Conservation (phyloP, 768 basidiomycete species). For the Pholiota microspora region DNA sequence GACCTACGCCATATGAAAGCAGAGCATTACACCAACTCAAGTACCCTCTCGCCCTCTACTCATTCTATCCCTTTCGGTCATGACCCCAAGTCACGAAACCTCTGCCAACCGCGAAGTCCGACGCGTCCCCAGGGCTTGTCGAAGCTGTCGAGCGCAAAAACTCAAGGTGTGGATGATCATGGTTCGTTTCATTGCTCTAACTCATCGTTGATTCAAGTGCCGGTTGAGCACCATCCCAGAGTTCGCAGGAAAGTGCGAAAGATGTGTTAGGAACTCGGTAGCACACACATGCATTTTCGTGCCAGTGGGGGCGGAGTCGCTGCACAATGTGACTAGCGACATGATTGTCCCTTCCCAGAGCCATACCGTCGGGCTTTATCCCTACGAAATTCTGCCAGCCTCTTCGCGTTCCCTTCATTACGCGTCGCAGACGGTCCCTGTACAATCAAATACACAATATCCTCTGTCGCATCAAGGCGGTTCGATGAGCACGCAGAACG, state of each 20-base stretch:
- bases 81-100: conserved; percentile 1
- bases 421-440: background rate
- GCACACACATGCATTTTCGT: background rate
- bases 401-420: background rate
- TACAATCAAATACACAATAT: background rate
- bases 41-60: background rate
- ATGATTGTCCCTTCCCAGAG: background rate
- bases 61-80: background rate
- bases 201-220: conserved; percentile 6
- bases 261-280: background rate
- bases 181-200: background rate
- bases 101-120: conserved; percentile 6
- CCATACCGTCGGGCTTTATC: too few relatives aligned
- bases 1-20: background rate
- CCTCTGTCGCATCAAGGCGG: background rate
- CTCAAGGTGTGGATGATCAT: conserved; percentile 40
- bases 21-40: background rate
- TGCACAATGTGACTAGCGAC: background rate
- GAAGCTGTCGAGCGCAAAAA: conserved; percentile 51
- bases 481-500: background rate
- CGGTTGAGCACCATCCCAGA: background rate
- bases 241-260: background rate
- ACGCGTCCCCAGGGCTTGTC: conserved; percentile 53
- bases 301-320: background rate
- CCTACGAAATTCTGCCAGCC: too few relatives aligned